phyloP scores from a whole-genome alignment of 2,329 filamentous ascomycete species.

The Diplodia corticola region DNA sequence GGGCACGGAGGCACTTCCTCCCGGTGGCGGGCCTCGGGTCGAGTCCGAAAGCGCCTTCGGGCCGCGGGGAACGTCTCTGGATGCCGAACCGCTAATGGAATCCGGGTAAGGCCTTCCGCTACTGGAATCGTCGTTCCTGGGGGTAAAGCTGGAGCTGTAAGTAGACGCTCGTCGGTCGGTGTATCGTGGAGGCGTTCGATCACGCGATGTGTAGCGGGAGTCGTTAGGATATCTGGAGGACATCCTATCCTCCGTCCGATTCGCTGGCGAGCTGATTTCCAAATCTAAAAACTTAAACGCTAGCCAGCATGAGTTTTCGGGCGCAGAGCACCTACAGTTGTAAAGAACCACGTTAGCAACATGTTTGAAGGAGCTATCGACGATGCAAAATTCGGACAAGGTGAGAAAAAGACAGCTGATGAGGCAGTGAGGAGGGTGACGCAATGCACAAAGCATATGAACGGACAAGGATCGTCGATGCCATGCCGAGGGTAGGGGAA shows the following conservation, averaged over 20 bases:
- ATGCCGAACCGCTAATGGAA: constrained; percentile 30
- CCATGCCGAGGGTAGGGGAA: background rate
- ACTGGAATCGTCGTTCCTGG: constrained; percentile 43
- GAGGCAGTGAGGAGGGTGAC: background rate
- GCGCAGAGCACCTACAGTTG: constrained; percentile 12
- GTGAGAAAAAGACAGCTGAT: background rate
- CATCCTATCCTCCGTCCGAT: constrained; percentile 30
- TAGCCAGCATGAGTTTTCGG: constrained; percentile 15
- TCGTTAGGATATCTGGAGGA: constrained; percentile 25
- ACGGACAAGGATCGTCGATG: background rate
- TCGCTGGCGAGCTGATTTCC: constrained; percentile 37
- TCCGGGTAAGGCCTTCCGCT: constrained; percentile 33
- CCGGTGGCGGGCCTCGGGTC: constrained; percentile 40
- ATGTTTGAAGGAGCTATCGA: background rate
- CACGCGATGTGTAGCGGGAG: constrained; percentile 40
- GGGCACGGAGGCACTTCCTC: constrained; percentile 34
- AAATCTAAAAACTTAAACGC: background rate
- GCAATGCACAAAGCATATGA: background rate
- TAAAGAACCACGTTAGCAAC: background rate
- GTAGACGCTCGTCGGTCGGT: constrained; percentile 70
- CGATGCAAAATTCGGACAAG: background rate
- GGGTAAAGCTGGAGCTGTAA: constrained; percentile 58
- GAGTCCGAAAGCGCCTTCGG: constrained; percentile 77
- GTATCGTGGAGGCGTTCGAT: constrained; percentile 56
- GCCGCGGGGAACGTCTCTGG: constrained; percentile 71